Conservation (phyloP, 495 filamentous ascomycete genomes). For the Trichoderma virens region DNA sequence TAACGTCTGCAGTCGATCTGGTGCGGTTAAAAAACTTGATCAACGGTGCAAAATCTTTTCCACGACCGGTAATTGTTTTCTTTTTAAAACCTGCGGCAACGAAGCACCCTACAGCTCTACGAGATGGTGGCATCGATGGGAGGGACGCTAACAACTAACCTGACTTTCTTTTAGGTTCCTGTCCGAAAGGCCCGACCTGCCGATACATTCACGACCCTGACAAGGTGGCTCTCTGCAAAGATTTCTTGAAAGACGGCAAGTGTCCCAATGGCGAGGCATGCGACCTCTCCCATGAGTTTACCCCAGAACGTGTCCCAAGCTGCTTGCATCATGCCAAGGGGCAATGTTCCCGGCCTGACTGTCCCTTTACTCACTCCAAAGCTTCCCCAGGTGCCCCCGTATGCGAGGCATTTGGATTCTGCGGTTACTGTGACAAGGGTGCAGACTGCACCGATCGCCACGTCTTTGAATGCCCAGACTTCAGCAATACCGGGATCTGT, state of each 20-base stretch:
- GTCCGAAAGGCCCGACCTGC: constrained; percentile 71
- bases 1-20: constrained; percentile 32
- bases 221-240: constrained; percentile 88
- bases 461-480: constrained; percentile 85
- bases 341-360: constrained; percentile 80
- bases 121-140: neutral
- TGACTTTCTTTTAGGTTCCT: constrained; percentile 55
- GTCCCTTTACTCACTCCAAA: constrained; percentile 82
- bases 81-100: neutral
- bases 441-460: constrained; percentile 72
- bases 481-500: constrained; percentile 84
- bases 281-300: constrained; percentile 88
- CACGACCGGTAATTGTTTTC: constrained; percentile 72
- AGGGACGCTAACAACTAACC: constrained; percentile 1
- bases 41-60: constrained; percentile 85
- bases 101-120: constrained; percentile 21
- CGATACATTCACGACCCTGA: constrained; percentile 76
- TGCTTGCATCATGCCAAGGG: constrained; percentile 89
- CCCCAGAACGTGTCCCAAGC: constrained; percentile 73
- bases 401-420: constrained; percentile 73
- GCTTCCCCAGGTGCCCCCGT: constrained; percentile 75
- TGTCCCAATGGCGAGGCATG: constrained; percentile 76
- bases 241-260: constrained; percentile 69
- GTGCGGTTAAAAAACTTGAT: constrained; percentile 56
- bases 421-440: constrained; percentile 89